Base-by-base conservation (phyloP, 305 asterid genomes). In the Lippia alba region DNA sequence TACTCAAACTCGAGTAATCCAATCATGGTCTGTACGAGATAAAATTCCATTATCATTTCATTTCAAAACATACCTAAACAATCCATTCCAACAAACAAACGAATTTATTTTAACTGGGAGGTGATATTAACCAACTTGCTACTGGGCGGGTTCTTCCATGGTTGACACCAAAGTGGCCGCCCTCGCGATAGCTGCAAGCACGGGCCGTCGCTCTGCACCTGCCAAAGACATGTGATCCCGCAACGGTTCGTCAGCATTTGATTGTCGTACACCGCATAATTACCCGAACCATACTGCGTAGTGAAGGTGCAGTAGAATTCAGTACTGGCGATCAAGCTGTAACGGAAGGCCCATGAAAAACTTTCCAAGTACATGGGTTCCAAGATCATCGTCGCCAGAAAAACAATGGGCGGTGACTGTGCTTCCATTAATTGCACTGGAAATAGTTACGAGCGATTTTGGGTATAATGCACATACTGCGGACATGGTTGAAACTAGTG, bases 201-300 rank as follows among this genome's bases (percentile, higher is more conserved):
- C 0, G 70, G 76, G 4, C 76, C 70, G 15, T 0, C 4, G 11
- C 36, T 0, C 11, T 54, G 46, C 12, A 71, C 64, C 62, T 53
- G 64, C 76, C 76, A 71, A 32, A 51, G 6, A 24, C 76, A 61
- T 0, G 61, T 19, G 12, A 39, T 19, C 19, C 75, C 69, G 3
- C 75, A 71, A 1, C 69, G 69, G 53, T 50, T 40, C 44, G 24
- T 5, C 62, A 19, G 8, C 10, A 51, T 19, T 5, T 71, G 56
- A 10, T 10, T 41, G 10, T 10, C 53, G 7, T n/a, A 61, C 8
- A 71, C 69, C 56, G 0, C n/a, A 6, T 61, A 71, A 20, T 12
- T 41, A 3, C 75, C 75, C 0, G 55, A 51, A 20, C 75, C 69
- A 8, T 39, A 53, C 12, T 53, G 32, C 11, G 75, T 71, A 5